Evolutionary conservation across 2,329 filamentous ascomycete species (phyloP), one percentile per base, ranked within the genome.

Genomic region (Xylariaceae sp.): DNA sequence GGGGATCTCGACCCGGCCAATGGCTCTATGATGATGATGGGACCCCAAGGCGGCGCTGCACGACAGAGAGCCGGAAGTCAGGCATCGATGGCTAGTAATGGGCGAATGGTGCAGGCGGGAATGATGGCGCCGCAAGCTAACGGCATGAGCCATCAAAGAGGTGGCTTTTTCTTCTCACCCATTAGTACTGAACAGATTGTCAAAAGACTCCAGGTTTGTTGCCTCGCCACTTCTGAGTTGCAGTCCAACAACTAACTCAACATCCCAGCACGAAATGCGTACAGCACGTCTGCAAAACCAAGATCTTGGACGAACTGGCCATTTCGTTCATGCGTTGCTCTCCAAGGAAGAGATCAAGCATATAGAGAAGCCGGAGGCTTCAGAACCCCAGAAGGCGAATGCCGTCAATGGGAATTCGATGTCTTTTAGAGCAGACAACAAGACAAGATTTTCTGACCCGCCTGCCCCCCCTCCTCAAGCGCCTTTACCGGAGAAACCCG

Each of bases 171-270:
- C 81, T 72, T 94, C 42, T 87, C 87, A 6, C 89, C 90, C 0
- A 83, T 96, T 49, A 94, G 89, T 6, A 93, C 94, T 33, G 93
- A 98, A 61, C 88, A 95, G 54, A 90, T 98, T 42, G 85, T 96
- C 30, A 96, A 95, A 61, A 83, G 82, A 59, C 71, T 93, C 39
- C 85, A 87, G 60, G 87, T 90, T 72, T 71, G 82, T 77, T 7
- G 8, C 18, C 11, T 26, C 22, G 11, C 11, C 11, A 11, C 11
- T 6, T 26, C 22, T n/a, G n/a, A 26, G 6, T 6, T 26, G 22
- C 22, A 26, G 22, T 36, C 9, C 17, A 16, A 9, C 4, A 33
- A 40, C 53, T 59, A 57, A 66, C 45, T 12, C n/a, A n/a, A 16
- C 3, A 47, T 57, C 24, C 45, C 50, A 96, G 89, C 78, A 81